These are phyloP conservation scores for Thermothielavioides terrestris DNA, from an alignment of 495 filamentous ascomycete species.

Conservation along the genomic window DNA sequence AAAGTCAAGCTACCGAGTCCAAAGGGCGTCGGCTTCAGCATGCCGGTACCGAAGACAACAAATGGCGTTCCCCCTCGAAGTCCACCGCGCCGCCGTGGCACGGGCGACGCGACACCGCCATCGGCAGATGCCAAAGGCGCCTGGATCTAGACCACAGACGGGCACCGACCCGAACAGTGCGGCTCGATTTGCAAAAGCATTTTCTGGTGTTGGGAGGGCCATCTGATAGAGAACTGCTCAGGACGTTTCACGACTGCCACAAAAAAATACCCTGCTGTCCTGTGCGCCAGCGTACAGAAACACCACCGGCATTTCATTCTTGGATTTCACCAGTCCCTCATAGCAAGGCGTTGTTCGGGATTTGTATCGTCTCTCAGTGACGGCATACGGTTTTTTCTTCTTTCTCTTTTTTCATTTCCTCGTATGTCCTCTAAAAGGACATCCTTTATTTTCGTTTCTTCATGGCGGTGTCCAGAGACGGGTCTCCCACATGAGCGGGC, in stretches of 20 bases:
- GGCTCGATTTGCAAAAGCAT: constrained; percentile 13
- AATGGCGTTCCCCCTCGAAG: constrained; percentile 12
- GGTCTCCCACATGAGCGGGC: too few species aligned
- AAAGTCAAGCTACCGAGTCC: constrained; percentile 37
- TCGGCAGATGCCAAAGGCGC: constrained; percentile 13
- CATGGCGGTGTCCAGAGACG: too few species aligned
- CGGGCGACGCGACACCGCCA: constrained; percentile 3
- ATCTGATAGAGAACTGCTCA: constrained; percentile 1
- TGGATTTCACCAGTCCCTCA: not conserved
- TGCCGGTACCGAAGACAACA: constrained; percentile 10
- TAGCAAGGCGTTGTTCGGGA: not conserved
- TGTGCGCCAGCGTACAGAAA: too few species aligned
- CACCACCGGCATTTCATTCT: not conserved
- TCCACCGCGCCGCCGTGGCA: constrained; percentile 12
- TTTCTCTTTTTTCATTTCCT: not conserved
- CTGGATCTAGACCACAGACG: constrained; percentile 18
- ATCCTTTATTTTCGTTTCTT: not conserved
- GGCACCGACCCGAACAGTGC: not conserved
- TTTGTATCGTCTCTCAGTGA: not conserved
- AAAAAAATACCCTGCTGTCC: not conserved
- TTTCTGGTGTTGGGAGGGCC: constrained; percentile 18
- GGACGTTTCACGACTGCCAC: not conserved
- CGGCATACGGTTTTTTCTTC: not conserved
- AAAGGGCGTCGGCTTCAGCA: constrained; percentile 35
- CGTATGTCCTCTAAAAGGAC: not conserved